Percentiles rank a stretch among this genome's conserved stretches.
phyloP scores from a whole-genome alignment of 306 rosid genomes.

The Neltuma alba region DNA sequence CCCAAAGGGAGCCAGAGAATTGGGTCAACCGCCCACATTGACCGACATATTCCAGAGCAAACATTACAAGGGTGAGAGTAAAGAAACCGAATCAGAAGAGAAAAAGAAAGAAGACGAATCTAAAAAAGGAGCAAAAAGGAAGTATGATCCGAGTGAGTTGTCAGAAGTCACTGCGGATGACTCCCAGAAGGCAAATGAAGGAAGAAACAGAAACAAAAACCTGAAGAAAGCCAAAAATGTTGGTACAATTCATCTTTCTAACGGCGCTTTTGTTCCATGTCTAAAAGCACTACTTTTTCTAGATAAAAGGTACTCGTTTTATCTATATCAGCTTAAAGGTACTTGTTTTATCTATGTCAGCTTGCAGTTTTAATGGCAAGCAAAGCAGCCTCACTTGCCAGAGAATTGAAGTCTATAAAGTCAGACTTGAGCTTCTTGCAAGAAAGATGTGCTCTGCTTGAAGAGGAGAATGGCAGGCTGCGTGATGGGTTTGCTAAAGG shows the following conservation, averaged over 20 bases:
- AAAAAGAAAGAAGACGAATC: conserved; percentile 43
- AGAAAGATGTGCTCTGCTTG: conserved; percentile 73
- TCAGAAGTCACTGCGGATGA: conserved; percentile 55
- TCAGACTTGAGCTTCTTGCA: conserved; percentile 79
- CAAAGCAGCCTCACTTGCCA: conserved; percentile 76
- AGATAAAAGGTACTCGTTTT: conserved; percentile 24
- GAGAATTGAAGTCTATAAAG: conserved; percentile 72
- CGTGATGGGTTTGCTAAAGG: conserved; percentile 76
- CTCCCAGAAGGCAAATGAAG: conserved; percentile 43
- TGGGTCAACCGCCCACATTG: conserved; percentile 80
- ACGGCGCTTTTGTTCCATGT: not conserved
- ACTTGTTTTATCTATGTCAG: conserved; percentile 39
- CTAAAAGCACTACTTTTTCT: not conserved
- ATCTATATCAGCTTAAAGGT: conserved; percentile 49
- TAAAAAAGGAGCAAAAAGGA: conserved; percentile 69
- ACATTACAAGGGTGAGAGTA: conserved; percentile 40
- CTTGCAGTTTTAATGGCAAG: conserved; percentile 90
- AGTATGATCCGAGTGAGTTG: conserved; percentile 54
- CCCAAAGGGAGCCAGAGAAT: conserved; percentile 75
- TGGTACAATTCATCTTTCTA: conserved; percentile 14
- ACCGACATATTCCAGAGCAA: conserved; percentile 70
- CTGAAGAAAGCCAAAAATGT: conserved; percentile 85
- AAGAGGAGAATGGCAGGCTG: conserved; percentile 87
- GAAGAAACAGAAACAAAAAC: conserved; percentile 47
- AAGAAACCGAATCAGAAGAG: conserved; percentile 34